phyloP scores from a whole-genome alignment of 129 eudicot genomes.

The Chrysanthemum seticuspe region DNA sequence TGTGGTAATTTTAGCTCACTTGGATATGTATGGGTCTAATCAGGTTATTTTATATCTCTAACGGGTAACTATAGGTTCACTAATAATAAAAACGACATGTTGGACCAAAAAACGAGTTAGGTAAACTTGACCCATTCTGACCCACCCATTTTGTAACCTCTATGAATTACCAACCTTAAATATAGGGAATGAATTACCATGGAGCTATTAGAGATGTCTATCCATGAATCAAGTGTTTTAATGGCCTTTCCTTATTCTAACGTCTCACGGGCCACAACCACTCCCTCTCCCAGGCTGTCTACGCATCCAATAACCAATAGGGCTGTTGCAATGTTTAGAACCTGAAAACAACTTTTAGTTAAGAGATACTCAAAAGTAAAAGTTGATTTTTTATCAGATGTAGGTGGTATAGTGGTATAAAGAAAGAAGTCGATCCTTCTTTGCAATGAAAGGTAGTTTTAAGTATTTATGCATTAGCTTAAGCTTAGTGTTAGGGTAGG shows the following conservation, averaged over 20 bases:
- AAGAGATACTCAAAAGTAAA: neutral
- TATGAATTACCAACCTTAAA: neutral
- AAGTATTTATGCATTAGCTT: neutral
- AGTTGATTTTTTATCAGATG: neutral
- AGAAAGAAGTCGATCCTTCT: neutral
- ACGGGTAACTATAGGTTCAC: too few species aligned
- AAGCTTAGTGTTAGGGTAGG: too few species aligned
- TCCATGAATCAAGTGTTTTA: slow-evolving; percentile 73
- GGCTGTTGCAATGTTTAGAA: slow-evolving; percentile 83
- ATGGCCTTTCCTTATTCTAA: slow-evolving; percentile 64
- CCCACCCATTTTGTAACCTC: neutral
- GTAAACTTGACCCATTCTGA: neutral
- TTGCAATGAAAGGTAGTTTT: neutral
- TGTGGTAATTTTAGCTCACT: too few species aligned
- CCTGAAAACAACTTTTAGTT: slow-evolving; percentile 37
- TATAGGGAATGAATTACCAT: slow-evolving; percentile 12
- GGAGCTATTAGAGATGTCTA: slow-evolving; percentile 48
- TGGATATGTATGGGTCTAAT: too few species aligned
- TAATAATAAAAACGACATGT: neutral
- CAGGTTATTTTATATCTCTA: too few species aligned
- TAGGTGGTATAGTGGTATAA: neutral
- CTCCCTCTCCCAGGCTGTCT: slow-evolving; percentile 66
- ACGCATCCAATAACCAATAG: slow-evolving; percentile 72
- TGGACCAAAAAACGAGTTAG: neutral
- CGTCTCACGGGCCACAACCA: slow-evolving; percentile 74